Percentiles rank a stretch among this genome's conserved stretches.
Conservation (phyloP, 768 basidiomycete species). For the Russula ochroleuca region DNA sequence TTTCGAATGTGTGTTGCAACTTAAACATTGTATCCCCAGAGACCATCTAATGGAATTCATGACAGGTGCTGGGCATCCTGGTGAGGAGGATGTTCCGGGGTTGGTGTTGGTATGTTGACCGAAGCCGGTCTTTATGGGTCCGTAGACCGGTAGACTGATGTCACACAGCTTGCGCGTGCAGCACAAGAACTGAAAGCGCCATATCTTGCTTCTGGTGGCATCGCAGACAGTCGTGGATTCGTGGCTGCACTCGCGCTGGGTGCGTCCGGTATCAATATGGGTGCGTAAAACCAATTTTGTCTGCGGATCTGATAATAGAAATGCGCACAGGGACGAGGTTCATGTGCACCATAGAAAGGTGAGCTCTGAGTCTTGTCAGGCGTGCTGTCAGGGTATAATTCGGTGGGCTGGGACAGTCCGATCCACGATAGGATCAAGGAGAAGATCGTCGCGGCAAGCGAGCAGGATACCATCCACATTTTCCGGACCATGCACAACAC, state of each 20-base stretch:
- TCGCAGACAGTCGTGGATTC: constrained; percentile 82
- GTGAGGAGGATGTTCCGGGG: constrained; percentile 90
- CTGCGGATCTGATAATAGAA: background rate
- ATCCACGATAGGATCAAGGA: constrained; percentile 90
- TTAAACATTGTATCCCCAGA: background rate
- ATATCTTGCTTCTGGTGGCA: constrained; percentile 87
- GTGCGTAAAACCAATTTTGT: constrained; percentile 28
- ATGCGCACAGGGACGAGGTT: constrained; percentile 61
- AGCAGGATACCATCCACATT: constrained; percentile 83
- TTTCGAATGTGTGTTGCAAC: constrained; percentile 65
- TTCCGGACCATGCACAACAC: constrained; percentile 85
- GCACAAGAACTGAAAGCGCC: constrained; percentile 79
- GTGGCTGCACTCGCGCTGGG: constrained; percentile 79
- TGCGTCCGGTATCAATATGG: constrained; percentile 86
- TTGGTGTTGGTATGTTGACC: constrained; percentile 59
- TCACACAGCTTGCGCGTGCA: constrained; percentile 73
- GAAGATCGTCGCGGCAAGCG: constrained; percentile 77
- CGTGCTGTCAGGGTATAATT: background rate
- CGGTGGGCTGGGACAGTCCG: constrained; percentile 43
- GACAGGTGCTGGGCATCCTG: constrained; percentile 89
- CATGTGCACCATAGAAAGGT: constrained; percentile 88
- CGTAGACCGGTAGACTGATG: background rate
- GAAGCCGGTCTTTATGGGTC: background rate
- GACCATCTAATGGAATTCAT: constrained; percentile 21
- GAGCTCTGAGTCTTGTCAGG: constrained; percentile 18